Conservation (phyloP, 805 yeast species). For the Gaillardinia entomophila region DNA sequence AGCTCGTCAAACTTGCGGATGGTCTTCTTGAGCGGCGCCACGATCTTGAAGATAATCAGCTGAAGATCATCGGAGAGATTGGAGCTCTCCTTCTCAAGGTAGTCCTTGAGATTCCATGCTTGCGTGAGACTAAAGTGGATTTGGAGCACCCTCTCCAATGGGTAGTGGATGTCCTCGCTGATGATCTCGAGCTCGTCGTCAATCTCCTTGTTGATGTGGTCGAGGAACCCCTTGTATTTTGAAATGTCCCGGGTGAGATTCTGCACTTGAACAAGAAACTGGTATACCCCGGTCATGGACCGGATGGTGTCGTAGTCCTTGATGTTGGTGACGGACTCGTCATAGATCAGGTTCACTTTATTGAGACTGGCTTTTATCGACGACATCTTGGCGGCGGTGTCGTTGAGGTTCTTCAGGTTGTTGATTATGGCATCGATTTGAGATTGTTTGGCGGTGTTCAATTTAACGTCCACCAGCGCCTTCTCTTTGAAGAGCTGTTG, state of each 20-base stretch:
- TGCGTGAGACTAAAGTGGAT: slow-evolving; percentile 68
- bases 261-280: slow-evolving; percentile 66
- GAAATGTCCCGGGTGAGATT: slow-evolving; percentile 58
- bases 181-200: slow-evolving; percentile 35
- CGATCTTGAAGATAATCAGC: slow-evolving; percentile 56
- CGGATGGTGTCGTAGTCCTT: slow-evolving; percentile 65
- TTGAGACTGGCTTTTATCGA: slow-evolving; percentile 35
- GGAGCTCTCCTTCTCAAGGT: slow-evolving; percentile 50
- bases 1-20: slow-evolving; percentile 59
- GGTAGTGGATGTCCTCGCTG: slow-evolving; percentile 26
- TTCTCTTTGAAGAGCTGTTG: slow-evolving; percentile 64
- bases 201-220: slow-evolving; percentile 47
- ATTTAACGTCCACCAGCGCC: slow-evolving; percentile 66
- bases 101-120: slow-evolving; percentile 75
- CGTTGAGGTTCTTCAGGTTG: slow-evolving; percentile 46
- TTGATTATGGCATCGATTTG: slow-evolving; percentile 54
- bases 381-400: slow-evolving; percentile 30
- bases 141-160: slow-evolving; percentile 50
- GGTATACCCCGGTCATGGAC: slow-evolving; percentile 61
- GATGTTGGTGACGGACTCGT: slow-evolving; percentile 54
- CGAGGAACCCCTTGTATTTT: slow-evolving; percentile 46
- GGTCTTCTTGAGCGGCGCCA: slow-evolving; percentile 39
- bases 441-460: slow-evolving; percentile 62
- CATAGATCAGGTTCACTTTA: slow-evolving; percentile 45
- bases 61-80: slow-evolving; percentile 56